These are phyloP conservation scores for Apophysomyces elegans DNA, from an alignment of 371 early-diverging fungal genomes.

Conservation along the genomic window DNA sequence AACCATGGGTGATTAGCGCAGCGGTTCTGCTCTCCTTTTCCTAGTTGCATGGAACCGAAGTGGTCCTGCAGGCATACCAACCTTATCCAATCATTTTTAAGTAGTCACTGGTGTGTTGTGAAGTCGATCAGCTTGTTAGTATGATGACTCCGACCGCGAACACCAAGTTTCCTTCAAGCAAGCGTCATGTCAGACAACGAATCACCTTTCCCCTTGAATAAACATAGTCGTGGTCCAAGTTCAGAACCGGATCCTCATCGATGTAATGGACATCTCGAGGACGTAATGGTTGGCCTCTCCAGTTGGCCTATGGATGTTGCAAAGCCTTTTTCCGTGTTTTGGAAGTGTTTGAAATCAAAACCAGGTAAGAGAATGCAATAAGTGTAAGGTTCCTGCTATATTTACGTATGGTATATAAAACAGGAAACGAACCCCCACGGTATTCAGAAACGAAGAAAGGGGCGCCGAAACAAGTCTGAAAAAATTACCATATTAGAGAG, in stretches of 20 bases:
- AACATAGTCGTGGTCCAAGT: constrained; percentile 33
- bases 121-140: too few species aligned
- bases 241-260: constrained; percentile 37
- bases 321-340: constrained; percentile 45
- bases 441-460: not conserved
- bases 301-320: constrained; percentile 52
- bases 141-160: too few species aligned
- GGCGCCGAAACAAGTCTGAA: not conserved
- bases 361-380: constrained; percentile 26
- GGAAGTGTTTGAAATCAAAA: constrained; percentile 36
- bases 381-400: not conserved
- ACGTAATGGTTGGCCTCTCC: constrained; percentile 43
- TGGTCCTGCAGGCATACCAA: too few species aligned
- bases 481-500: not conserved
- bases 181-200: constrained; percentile 10
- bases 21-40: too few species aligned
- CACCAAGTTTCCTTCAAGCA: too few species aligned
- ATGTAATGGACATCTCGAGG: constrained; percentile 53
- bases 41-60: too few species aligned
- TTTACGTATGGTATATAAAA: not conserved
- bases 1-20: too few species aligned
- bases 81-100: too few species aligned
- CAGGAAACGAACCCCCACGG: constrained; percentile 6
- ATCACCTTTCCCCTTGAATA: constrained; percentile 25
- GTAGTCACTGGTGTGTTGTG: too few species aligned